Evolutionary conservation across 1,139 yeast species (phyloP).

Genomic region (Eremothecium sinecaudum): DNA sequence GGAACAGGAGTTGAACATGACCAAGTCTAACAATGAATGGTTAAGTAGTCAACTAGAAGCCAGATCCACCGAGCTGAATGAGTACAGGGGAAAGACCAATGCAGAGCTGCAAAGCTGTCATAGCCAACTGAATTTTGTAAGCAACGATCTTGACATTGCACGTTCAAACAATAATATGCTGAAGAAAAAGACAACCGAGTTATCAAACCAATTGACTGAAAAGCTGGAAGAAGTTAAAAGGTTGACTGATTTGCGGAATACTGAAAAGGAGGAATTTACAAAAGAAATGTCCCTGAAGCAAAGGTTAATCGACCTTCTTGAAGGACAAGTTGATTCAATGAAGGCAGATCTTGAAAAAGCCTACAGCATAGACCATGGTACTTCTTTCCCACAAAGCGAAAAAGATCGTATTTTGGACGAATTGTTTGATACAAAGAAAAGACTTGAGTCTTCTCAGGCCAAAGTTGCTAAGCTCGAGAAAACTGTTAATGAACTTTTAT

Average conservation of each 20-base stretch:
- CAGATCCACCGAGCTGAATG: slow-evolving; percentile 31
- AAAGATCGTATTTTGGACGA: slow-evolving; percentile 14
- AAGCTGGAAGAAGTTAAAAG: slow-evolving; percentile 36
- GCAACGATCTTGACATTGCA: slow-evolving; percentile 13
- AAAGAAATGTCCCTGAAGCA: slow-evolving; percentile 59
- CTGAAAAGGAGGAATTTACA: slow-evolving; percentile 45
- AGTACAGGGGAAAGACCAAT: slow-evolving; percentile 34
- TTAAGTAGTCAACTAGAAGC: slow-evolving; percentile 14
- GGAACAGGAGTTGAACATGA: slow-evolving; percentile 33
- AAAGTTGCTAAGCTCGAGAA: slow-evolving; percentile 38
- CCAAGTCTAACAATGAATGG: slow-evolving; percentile 23
- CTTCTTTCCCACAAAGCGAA: slow-evolving; percentile 32
- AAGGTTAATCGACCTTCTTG: slow-evolving; percentile 51
- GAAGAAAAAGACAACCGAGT: slow-evolving; percentile 11
- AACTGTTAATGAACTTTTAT: slow-evolving; percentile 35
- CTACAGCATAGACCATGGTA: slow-evolving; percentile 37
- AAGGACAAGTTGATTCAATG: slow-evolving; percentile 42
- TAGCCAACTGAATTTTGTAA: slow-evolving; percentile 7
- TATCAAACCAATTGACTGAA: slow-evolving; percentile 11
- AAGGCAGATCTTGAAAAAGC: slow-evolving; percentile 40
- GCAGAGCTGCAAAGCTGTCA: slow-evolving; percentile 32
- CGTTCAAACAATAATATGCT: slow-evolving; percentile 10
- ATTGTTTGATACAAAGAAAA: slow-evolving; percentile 34
- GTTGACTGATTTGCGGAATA: slow-evolving; percentile 40
- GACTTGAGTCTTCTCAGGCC: slow-evolving; percentile 43